Base-by-base conservation (phyloP, 2,329 filamentous ascomycete species). In the Fusarium nurragi region DNA sequence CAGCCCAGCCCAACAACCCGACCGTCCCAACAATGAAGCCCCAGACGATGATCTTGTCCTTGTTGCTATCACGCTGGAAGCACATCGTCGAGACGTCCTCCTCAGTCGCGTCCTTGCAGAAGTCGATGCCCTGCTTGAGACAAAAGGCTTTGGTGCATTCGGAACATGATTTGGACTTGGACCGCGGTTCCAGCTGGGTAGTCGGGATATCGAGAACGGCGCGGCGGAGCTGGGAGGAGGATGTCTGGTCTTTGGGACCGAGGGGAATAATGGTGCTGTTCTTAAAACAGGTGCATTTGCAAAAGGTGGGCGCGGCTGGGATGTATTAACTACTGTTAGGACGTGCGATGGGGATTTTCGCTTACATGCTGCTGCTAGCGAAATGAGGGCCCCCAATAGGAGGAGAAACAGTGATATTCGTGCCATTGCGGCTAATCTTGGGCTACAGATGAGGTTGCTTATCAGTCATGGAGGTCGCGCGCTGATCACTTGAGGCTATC, bases 231-330 rank as follows among this genome's bases (percentile, higher is more conserved):
- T 70, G 58, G 4, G 70, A 65, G 51, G 54, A 54, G 16, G 64
- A 61, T 26, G 38, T 14, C 19, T 74, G 65, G 49, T 76, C 70
- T 57, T 80, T 76, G 5, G 83, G 81, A n/a, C 81, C 84, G 11
- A 89, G 81, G 14, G 84, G 81, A 72, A 90, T 88, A 71, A 90
- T 88, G 66, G 86, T 89, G 80, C 85, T 88, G 79, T 90, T 89
- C 69, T 85, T 86, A 79, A 88, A 88, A 78, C 87, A 90, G 68
- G 86, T 89, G 78, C 87, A 90, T 81, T 90, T 90, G 81, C 87
- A 90, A 74, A 89, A 90, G 3, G 84, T 86, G 18, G 86, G 86
- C 39, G 86, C 83, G 28, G 84, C 86, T 89, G 70, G 52, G 7
- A 30, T 75, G 63, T 73, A 73, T 62, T 54, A 65, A 50, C 46